Base-by-base conservation (phyloP, 768 basidiomycete genomes). In the Macrolepiota dolichaula region DNA sequence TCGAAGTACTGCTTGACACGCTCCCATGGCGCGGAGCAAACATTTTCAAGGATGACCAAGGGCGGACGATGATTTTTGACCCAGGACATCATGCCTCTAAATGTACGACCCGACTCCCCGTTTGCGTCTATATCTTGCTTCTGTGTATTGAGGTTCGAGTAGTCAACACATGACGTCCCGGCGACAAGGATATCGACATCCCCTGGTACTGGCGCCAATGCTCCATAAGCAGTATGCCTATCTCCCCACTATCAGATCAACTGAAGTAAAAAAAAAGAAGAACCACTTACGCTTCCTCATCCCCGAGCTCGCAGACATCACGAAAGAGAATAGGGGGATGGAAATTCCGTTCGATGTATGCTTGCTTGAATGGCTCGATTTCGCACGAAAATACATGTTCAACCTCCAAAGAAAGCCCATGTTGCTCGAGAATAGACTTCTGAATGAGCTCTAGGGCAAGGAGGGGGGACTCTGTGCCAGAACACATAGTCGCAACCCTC, bases 331-430 rank as follows among this genome's bases (percentile, higher is more conserved):
- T 73, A 12, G 95, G 94, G 24, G 96, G 96, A 42, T 89, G 85
- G 70, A 98, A 98, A 72, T 98, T 98, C 35, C 96, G 83, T 70
- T 98, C 96, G 64, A 98, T 98, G 69, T 98, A 97, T 0, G 95
- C 96, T 70, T 96, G 95, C 74, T 97, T 96, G 81, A 94, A 96
- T 3, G 95, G 94, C 70, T 95, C 95, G 59, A 97, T 96, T 75
- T 97, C 94, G 73, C 94, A 97, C 1, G 94, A 96, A 75, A 97
- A 96, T 47, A 96, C 92, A 73, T 97, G 95, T 71, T 96, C 91
- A 55, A 94, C 79, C 25, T 88, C 82, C 59, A 97, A 74, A 1
- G 81, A 76, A 55, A 89, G 66, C 2, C 77, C 82, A 65, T 86
- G 84, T 65, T 88, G 88, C 32, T 87, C 85, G 32, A 84, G 73